These are phyloP conservation scores for Fusarium sarcochroum DNA, from an alignment of 2,329 filamentous ascomycete genomes.

Conservation along the genomic window DNA sequence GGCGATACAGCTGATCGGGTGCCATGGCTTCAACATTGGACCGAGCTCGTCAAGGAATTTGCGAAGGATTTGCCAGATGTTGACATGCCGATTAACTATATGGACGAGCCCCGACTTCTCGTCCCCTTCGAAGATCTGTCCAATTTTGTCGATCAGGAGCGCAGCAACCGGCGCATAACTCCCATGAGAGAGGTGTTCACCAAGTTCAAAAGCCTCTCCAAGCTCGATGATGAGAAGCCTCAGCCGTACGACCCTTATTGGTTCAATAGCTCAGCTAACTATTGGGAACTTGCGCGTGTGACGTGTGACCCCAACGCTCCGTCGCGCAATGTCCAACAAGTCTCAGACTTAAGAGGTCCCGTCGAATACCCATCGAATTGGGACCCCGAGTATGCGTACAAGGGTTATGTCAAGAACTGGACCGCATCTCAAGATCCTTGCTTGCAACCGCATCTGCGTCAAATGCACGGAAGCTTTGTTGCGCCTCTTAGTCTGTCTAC, in stretches of 20 bases:
- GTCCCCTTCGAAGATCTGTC: conserved; percentile 71
- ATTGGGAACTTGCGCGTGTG: conserved; percentile 71
- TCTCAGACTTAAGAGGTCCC: conserved; percentile 50
- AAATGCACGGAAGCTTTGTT: conserved; percentile 70
- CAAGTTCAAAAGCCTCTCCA: conserved; percentile 57
- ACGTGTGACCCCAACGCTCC: conserved; percentile 70
- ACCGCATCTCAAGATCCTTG: conserved; percentile 71
- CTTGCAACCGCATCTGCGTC: conserved; percentile 66
- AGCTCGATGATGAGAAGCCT: conserved; percentile 54
- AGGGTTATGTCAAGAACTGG: conserved; percentile 70
- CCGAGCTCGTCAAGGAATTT: conserved; percentile 65
- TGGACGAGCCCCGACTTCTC: conserved; percentile 75
- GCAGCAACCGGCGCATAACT: conserved; percentile 58
- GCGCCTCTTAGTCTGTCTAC: conserved; percentile 66
- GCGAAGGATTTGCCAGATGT: conserved; percentile 71
- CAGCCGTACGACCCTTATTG: conserved; percentile 63
- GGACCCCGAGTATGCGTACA: conserved; percentile 55
- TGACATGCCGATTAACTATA: conserved; percentile 75
- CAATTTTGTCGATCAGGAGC: conserved; percentile 64
- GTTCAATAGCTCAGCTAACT: conserved; percentile 62
- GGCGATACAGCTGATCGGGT: conserved; percentile 59
- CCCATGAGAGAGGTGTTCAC: conserved; percentile 60
- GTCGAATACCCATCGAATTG: conserved; percentile 54
- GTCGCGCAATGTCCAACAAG: conserved; percentile 55
- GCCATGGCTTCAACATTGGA: conserved; percentile 64